These are phyloP conservation scores for Oryza officinalis DNA, from an alignment of 176 grass and related monocot species.

Conservation along the genomic window DNA sequence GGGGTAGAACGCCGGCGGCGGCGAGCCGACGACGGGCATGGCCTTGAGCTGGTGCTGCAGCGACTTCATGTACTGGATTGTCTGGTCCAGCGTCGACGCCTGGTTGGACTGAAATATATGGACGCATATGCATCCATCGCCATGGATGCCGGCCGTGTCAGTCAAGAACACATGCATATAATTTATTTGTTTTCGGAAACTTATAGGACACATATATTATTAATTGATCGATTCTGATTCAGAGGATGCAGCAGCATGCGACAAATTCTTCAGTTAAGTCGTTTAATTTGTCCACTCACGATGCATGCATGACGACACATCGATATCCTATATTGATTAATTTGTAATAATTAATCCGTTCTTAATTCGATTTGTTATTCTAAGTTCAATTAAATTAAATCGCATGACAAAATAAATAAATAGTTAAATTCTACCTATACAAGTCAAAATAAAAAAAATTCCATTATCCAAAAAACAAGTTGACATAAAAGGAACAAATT, in stretches of 20 bases:
- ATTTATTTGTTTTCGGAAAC: background rate
- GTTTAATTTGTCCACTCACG: background rate
- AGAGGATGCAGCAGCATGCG: background rate
- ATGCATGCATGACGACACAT: background rate
- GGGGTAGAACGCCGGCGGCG: background rate
- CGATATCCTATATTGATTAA: no score
- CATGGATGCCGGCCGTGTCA: background rate
- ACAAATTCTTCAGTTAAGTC: background rate
- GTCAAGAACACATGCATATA: background rate
- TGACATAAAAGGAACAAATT: no score
- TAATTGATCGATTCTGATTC: background rate
- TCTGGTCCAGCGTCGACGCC: conserved; percentile 13
- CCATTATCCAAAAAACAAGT: no score
- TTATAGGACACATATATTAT: no score
- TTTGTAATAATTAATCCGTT: no score
- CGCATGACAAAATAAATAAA: no score
- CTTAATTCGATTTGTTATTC: no score
- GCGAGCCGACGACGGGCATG: background rate
- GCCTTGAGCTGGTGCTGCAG: conserved; percentile 7
- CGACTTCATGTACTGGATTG: conserved; percentile 23
- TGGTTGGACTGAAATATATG: background rate
- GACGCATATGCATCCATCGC: background rate
- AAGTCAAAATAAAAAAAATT: no score
- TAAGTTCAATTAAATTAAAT: no score
- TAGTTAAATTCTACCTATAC: no score